Evolutionary conservation across 148 eudicot species (phyloP), one percentile per base, ranked within the genome.

Genomic region (Beta vulgaris): DNA sequence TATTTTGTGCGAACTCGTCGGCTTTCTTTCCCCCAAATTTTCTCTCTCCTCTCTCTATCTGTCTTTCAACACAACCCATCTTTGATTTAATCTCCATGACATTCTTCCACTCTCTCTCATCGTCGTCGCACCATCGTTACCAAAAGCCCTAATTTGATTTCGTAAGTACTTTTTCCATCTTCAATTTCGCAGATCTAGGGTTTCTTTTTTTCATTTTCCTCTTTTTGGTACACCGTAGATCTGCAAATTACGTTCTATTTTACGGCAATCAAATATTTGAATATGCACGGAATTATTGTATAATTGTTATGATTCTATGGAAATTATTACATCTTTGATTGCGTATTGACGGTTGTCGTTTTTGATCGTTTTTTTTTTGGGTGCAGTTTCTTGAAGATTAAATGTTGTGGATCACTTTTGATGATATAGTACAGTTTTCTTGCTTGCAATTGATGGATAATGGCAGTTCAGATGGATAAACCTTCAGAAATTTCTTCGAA

Each of bases 401-500:
- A 72, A 81, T 78, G 88, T 78, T 84, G 78, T 73, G 70, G 64
- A 63, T 55, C 74, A 57, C 80, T 72, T 37, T 39, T 75, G 78
- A 75, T 46, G 62, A 68, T 40, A 66, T 55, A 62, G 65, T 74
- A 72, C 71, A 71, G 55, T 69, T 37, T 73, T 54, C 29, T 68
- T 64, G 80, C 68, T 71, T 54, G 48, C 77, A 78, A 76, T 88
- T 84, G 84, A 87, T 87, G 89, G 82, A 84, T 53, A 68, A 93
- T 91, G 97, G 88, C 89, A 64, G 77, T 86, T 82, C 90, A 74
- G 72, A 91, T 91, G 98, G 93, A 86, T 84, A 89, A 86, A 61
- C 76, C 88, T 60, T 82, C 84, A 57, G 87, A 81, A 59, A 68
- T 81, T 82, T 83, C 92, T 55, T 74, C 97, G 26, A 79, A 86